phyloP scores from a whole-genome alignment of 2,329 filamentous ascomycete genomes.

The Calonectria fujianensis region DNA sequence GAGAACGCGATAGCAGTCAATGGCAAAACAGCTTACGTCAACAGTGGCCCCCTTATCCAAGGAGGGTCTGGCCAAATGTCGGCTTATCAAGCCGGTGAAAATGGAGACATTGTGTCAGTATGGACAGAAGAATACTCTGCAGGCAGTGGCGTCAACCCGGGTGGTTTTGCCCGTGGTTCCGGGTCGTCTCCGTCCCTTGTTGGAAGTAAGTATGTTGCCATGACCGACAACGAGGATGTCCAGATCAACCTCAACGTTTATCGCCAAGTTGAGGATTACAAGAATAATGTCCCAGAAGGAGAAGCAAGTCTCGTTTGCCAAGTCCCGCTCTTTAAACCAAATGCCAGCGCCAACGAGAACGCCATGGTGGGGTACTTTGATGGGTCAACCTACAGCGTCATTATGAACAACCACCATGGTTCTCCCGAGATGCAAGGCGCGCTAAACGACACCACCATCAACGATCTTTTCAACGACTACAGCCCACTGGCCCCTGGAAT shows the following conservation, averaged over 20 bases:
- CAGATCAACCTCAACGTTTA: slow-evolving; percentile 12
- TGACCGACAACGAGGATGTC: slow-evolving; percentile 4
- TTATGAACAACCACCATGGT: slow-evolving; percentile 6
- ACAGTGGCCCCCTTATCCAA: not conserved
- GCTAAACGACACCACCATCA: not conserved
- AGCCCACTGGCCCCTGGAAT: not conserved
- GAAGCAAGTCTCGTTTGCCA: not conserved
- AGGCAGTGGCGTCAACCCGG: not conserved
- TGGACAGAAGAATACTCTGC: not conserved
- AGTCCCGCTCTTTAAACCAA: not conserved
- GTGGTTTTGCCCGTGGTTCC: not conserved
- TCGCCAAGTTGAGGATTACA: slow-evolving; percentile 2
- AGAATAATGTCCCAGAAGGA: not conserved
- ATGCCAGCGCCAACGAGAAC: slow-evolving; percentile 4
- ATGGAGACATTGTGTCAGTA: not conserved
- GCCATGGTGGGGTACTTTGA: slow-evolving; percentile 14
- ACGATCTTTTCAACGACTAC: not conserved
- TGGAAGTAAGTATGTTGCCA: slow-evolving; percentile 2
- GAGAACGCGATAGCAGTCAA: slow-evolving; percentile 4
- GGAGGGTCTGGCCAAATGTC: not conserved
- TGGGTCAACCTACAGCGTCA: not conserved
- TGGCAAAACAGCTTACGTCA: not conserved
- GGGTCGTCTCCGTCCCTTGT: not conserved
- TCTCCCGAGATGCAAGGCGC: not conserved
- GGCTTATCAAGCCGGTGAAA: not conserved